Conservation (phyloP, 148 eudicot species). For the Camellia japonica region DNA sequence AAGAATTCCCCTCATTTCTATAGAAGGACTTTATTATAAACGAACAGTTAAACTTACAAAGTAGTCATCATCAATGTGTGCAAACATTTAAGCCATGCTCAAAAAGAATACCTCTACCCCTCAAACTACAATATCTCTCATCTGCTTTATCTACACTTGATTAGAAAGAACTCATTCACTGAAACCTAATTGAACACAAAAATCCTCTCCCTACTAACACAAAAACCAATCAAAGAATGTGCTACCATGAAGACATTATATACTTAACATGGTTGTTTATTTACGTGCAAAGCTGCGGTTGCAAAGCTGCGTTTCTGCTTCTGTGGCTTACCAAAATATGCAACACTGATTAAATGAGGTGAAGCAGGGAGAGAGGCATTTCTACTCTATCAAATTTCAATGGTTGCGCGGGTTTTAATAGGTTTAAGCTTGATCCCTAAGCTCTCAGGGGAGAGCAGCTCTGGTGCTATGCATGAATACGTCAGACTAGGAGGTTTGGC, state of each 20-base stretch:
- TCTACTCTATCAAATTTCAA: neutral
- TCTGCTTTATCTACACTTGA: neutral
- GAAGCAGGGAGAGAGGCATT: neutral
- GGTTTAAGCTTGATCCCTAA: slow-evolving; percentile 31
- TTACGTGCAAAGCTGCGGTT: neutral
- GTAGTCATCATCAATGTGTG: neutral
- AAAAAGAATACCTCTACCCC: neutral
- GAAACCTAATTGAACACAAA: slow-evolving; percentile 1
- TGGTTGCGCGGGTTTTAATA: slow-evolving; percentile 26
- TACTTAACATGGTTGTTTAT: neutral
- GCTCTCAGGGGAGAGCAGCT: slow-evolving; percentile 25
- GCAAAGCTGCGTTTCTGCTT: neutral
- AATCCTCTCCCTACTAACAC: neutral
- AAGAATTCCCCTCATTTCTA: too few relatives aligned
- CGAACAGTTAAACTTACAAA: neutral
- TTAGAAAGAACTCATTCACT: neutral
- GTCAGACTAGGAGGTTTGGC: slow-evolving; percentile 9
- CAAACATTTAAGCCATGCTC: neutral
- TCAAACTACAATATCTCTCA: neutral
- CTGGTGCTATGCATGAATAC: slow-evolving; percentile 20
- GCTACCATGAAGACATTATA: neutral
- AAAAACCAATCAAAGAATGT: slow-evolving; percentile 8
- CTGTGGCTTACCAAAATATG: neutral
- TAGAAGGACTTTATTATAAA: neutral
- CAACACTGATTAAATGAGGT: too few relatives aligned